These are phyloP conservation scores for Pichia sp. DNA, from an alignment of 1,139 yeast genomes.

Conservation along the genomic window DNA sequence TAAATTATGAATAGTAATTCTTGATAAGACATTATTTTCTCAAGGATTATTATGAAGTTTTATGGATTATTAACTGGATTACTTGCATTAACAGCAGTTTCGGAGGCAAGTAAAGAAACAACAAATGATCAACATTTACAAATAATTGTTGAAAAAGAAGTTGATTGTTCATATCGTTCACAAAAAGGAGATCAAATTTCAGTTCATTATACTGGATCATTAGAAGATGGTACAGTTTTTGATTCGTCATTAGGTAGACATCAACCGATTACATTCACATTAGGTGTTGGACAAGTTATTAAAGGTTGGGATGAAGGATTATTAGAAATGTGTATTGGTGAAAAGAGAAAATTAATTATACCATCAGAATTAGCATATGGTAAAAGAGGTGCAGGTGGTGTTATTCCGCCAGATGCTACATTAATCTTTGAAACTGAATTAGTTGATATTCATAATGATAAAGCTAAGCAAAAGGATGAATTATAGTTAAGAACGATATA, in stretches of 20 bases:
- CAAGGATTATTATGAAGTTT: no score
- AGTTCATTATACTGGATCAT: slow-evolving; percentile 71
- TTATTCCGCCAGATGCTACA: slow-evolving; percentile 69
- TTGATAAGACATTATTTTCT: no score
- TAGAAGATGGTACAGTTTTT: slow-evolving; percentile 62
- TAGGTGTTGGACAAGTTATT: slow-evolving; percentile 76
- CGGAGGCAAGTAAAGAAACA: not conserved
- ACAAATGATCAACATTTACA: not conserved
- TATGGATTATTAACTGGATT: not conserved
- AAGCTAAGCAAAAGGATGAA: slow-evolving; percentile 10
- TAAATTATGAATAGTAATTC: no score
- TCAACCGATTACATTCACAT: slow-evolving; percentile 56
- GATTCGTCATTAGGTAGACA: slow-evolving; percentile 68
- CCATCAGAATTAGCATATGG: slow-evolving; percentile 81
- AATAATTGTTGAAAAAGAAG: slow-evolving; percentile 17
- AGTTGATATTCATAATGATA: slow-evolving; percentile 39
- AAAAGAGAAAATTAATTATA: slow-evolving; percentile 67
- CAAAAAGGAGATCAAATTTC: slow-evolving; percentile 56
- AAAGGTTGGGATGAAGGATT: slow-evolving; percentile 87
- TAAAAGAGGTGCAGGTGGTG: slow-evolving; percentile 59
- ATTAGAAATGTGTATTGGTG: slow-evolving; percentile 72
- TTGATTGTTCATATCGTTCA: slow-evolving; percentile 51
- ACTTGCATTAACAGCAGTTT: not conserved
- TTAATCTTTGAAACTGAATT: slow-evolving; percentile 54
- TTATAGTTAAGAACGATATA: not conserved